Conservation (phyloP, 2,329 filamentous ascomycete species). For the Cladophialophora psammophila region DNA sequence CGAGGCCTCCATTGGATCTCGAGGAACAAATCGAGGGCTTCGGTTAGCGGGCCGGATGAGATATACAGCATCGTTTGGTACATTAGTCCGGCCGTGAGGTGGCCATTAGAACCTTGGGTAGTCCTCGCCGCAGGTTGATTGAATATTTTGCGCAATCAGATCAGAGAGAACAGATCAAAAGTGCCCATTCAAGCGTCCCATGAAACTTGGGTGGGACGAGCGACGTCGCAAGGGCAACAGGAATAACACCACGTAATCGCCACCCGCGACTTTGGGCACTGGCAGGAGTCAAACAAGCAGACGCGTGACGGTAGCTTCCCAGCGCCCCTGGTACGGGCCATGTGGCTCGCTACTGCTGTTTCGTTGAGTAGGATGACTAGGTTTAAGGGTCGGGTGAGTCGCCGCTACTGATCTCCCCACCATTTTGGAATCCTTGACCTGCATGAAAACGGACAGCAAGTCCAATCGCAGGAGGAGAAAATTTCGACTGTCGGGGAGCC, state of each 20-base stretch:
- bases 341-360: conserved; percentile 10
- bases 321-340: neutral
- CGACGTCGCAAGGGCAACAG: neutral
- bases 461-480: conserved; percentile 10
- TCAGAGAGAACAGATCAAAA: neutral
- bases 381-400: neutral
- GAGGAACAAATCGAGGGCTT: neutral
- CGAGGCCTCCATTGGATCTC: neutral
- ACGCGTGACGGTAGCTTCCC: neutral
- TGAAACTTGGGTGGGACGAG: neutral
- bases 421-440: neutral
- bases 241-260: neutral
- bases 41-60: neutral
- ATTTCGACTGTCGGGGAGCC: conserved; percentile 5
- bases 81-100: neutral
- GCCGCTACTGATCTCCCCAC: conserved; percentile 8
- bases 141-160: neutral
- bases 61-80: neutral
- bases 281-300: neutral
- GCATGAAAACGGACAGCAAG: neutral
- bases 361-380: conserved; percentile 4
- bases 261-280: neutral
- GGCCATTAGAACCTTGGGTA: neutral
- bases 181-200: neutral
- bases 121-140: neutral